phyloP scores from a whole-genome alignment of 192 early-diverging fungal genomes.

The Coemansia sp. region DNA sequence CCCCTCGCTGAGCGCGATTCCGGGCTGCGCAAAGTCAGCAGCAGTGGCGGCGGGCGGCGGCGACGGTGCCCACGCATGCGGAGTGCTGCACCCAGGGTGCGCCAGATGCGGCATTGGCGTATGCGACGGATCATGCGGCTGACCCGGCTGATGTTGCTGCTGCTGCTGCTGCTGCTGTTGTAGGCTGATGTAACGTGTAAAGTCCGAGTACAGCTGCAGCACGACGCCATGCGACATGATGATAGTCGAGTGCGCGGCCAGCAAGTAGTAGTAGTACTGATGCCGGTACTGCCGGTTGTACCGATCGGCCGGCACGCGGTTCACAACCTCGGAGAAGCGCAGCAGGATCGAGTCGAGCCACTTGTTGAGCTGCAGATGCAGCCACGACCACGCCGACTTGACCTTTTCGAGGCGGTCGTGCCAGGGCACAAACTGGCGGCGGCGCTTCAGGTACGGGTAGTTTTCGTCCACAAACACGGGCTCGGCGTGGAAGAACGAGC shows the following conservation, averaged over 20 bases:
- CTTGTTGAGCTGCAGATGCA: slow-evolving; percentile 53
- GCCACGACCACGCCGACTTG: slow-evolving; percentile 50
- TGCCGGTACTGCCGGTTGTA: slow-evolving; percentile 50
- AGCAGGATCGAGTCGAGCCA: slow-evolving; percentile 51
- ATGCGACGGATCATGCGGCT: background rate
- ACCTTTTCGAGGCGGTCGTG: slow-evolving; percentile 44
- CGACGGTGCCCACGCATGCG: background rate
- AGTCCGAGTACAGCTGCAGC: slow-evolving; percentile 44
- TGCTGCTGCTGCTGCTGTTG: slow-evolving; percentile 21
- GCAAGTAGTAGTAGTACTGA: slow-evolving; percentile 54
- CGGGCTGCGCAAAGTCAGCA: slow-evolving; percentile 5
- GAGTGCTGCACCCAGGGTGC: background rate
- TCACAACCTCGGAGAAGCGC: slow-evolving; percentile 47
- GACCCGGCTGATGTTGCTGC: background rate
- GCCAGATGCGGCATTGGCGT: slow-evolving; percentile 7
- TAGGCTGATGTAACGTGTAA: slow-evolving; percentile 30
- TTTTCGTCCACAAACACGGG: slow-evolving; percentile 47
- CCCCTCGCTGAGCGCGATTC: slow-evolving; percentile 39
- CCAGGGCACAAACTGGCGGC: slow-evolving; percentile 32
- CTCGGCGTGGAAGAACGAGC: slow-evolving; percentile 44
- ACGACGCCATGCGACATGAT: slow-evolving; percentile 52
- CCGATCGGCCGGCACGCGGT: slow-evolving; percentile 37
- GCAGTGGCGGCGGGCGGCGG: background rate
- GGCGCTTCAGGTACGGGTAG: slow-evolving; percentile 40
- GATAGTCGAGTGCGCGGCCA: slow-evolving; percentile 51